Evolutionary conservation across 192 early-diverging fungal genomes (phyloP).

Genomic region (Linnemannia hyalina): DNA sequence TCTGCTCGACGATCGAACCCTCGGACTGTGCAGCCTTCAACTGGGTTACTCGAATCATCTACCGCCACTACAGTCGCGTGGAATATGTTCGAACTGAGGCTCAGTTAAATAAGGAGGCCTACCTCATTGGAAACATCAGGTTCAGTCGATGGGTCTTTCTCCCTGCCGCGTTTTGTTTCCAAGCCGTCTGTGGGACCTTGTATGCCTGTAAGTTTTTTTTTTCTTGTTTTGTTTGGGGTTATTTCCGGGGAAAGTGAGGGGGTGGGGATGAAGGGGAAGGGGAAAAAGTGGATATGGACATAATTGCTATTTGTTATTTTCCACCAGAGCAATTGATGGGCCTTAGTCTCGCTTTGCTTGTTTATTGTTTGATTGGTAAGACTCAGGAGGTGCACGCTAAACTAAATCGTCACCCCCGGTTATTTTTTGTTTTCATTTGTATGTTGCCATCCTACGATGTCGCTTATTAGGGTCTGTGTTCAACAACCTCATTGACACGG

Average conservation of each 20-base stretch:
- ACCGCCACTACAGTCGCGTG: conserved; percentile 49
- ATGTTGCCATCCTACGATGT: neutral
- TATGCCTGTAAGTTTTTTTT: conserved; percentile 64
- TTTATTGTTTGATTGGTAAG: neutral
- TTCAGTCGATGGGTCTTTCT: conserved; percentile 70
- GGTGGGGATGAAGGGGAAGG: neutral
- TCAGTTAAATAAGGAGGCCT: conserved; percentile 36
- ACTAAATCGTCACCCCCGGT: neutral
- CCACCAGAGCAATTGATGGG: neutral
- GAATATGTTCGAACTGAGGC: conserved; percentile 42
- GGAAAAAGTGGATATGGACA: neutral
- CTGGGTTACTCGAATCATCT: conserved; percentile 31
- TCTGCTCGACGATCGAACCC: conserved; percentile 48
- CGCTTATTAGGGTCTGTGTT: conserved; percentile 64
- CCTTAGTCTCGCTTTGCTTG: neutral
- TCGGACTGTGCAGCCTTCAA: conserved; percentile 17
- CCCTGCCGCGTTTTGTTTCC: conserved; percentile 70
- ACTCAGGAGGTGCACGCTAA: neutral
- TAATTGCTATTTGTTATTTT: neutral
- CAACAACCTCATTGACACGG: conserved; percentile 69
- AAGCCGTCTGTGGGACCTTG: conserved; percentile 73
- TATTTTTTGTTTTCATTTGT: neutral
- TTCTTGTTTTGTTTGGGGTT: neutral
- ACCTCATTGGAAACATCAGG: conserved; percentile 58
- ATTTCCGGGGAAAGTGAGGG: neutral